Base-by-base conservation (phyloP, 768 basidiomycete genomes). In the Suillus weaverae region DNA sequence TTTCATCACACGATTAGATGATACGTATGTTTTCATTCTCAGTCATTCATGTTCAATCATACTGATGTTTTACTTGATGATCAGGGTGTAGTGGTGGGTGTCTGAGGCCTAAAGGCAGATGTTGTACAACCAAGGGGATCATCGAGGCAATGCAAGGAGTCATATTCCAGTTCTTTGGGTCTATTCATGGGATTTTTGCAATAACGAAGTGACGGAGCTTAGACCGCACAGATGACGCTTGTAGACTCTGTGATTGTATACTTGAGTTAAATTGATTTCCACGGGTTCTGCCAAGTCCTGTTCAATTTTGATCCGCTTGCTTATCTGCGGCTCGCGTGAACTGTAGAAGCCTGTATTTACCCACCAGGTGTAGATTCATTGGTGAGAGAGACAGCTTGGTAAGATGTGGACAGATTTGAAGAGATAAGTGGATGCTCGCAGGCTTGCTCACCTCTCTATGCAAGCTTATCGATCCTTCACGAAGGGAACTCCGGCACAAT, bases 21-120 rank as follows among this genome's bases (percentile, higher is more conserved):
- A 88, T 73, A 84, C 84, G 87, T 88, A 77, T 74, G 86, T 83
- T 68, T 44, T 53, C 50, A 33, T 55, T 64, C 32, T 55, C 36
- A 26, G 30, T 20, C 41, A 26, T 20, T 35, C 38, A 60, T 43
- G 36, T 38, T 10, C 36, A 16, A 62, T 55, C 18, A 60, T 43
- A 10, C 41, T 51, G 59, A 44, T 18, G 5, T 61, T 32, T 39
- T 18, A 56, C 64, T 66, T 65, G 67, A 39, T 57, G 10, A 50
- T 13, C 59, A 82, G 81, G 67, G 81, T 83, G 67, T 83, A 35
- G 64, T 18, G 20, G 30, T 51, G 9, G 14, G 39, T 46, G 67
- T 64, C n/a, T 63, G 64, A 39, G 10, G 51, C 74, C 38, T 69
- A 14, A 66, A 64, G 62, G 62, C 67, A 43, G 50, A 59, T 68